Base-by-base conservation (phyloP, 1,284 basidiomycete genomes). In the Austroboletus novae-zelandiae region DNA sequence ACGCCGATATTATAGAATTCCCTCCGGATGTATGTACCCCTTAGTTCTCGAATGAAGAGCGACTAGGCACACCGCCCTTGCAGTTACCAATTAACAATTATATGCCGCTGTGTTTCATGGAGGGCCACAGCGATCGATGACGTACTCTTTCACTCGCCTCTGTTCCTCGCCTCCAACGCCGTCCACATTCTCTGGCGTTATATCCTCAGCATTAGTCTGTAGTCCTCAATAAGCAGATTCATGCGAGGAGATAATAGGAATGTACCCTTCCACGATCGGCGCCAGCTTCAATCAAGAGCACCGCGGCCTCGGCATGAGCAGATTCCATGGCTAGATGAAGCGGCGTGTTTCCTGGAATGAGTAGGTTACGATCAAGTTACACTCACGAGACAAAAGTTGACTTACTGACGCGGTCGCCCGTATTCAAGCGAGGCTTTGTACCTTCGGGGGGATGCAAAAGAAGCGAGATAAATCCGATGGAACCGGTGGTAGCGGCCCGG, bases 311-410 rank as follows among this genome's bases (percentile, higher is more conserved):
- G 25, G 91, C 94, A 64, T 97, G 91, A 9, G 86, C 94, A 50
- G 89, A 94, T 65, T 98, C 94, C 83, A 98, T 86, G 7, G 94
- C 94, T 39, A 98, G 82, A 75, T 98, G 94, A n/a, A 98, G 74
- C 1, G 94, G 92, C 1, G 94, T 96, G 65, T 97, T 95, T 42
- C 94, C 94, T 89, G 27, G 30, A 46, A 51, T 34, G 17, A 46
- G 14, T 5, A 9, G 31, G 35, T 53, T 15, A 52, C 17, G 20
- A 27, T 17, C 2, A 44, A 41, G 35, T 37, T n/a, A 35, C 39
- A 18, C 18, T 31, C 43, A 15, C 30, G 18, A 14, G 23, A 17
- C 20, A n/a, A 25, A 47, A 51, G 35, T 45, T 48, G 39, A 69
- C 75, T 65, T 65, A 91, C 91, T 90, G 39, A 91, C 78, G 54